Evolutionary conservation across 768 basidiomycete species (phyloP).

Genomic region (Clathrus columnatus): DNA sequence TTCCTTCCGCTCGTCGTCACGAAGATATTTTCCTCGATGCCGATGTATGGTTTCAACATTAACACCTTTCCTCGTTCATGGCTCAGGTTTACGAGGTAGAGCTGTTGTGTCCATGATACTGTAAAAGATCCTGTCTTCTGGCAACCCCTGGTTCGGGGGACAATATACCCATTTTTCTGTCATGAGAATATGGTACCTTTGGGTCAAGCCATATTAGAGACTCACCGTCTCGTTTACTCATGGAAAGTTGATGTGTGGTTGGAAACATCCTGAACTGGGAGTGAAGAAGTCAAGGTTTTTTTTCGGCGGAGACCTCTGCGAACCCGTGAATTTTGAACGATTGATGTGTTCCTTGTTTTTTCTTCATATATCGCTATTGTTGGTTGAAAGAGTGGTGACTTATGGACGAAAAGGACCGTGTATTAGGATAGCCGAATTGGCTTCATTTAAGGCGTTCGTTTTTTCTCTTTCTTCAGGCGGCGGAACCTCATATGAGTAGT

Average conservation of each 20-base stretch:
- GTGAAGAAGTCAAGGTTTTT: not conserved
- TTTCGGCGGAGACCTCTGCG: not conserved
- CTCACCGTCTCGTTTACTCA: conserved; percentile 6
- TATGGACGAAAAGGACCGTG: not conserved
- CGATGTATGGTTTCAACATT: not conserved
- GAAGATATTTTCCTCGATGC: not conserved
- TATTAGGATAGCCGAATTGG: not conserved
- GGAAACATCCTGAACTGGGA: not conserved
- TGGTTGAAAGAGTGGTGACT: not conserved
- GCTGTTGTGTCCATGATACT: not conserved
- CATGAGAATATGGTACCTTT: conserved; percentile 8
- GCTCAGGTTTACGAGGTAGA: not conserved
- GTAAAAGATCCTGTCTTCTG: not conserved
- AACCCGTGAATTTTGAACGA: not conserved
- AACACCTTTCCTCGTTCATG: not conserved
- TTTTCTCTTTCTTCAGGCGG: not conserved
- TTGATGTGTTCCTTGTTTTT: not conserved
- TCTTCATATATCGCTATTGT: too few species aligned
- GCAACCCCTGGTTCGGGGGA: not conserved
- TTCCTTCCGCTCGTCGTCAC: not conserved
- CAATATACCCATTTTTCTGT: not conserved
- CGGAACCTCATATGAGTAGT: conserved; percentile 11
- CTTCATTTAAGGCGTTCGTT: not conserved
- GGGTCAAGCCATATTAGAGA: conserved; percentile 10
- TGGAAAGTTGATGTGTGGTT: not conserved